Conservation (phyloP, 352 stramenopile species). For the Aphanomyces astaci region DNA sequence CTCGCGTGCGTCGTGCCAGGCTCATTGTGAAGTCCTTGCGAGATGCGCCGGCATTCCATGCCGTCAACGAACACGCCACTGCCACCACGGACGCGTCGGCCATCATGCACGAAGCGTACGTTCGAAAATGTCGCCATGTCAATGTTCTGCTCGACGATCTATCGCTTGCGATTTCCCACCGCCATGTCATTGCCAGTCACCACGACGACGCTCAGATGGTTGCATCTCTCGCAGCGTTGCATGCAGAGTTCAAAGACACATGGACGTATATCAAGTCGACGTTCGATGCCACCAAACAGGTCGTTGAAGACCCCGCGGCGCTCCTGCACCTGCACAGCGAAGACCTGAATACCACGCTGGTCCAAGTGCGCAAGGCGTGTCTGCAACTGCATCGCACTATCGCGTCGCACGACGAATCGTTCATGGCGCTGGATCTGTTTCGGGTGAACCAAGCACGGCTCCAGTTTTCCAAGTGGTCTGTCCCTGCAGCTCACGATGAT, state of each 20-base stretch:
- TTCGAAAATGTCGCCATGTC: slow-evolving; percentile 28
- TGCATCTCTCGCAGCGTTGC: slow-evolving; percentile 8
- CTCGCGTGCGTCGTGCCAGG: slow-evolving; percentile 34
- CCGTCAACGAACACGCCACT: background rate
- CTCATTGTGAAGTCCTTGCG: slow-evolving; percentile 26
- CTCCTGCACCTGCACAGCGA: slow-evolving; percentile 30
- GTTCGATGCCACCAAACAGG: slow-evolving; percentile 30
- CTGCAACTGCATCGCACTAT: slow-evolving; percentile 37
- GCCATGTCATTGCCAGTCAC: background rate
- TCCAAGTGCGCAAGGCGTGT: slow-evolving; percentile 36
- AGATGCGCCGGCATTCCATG: slow-evolving; percentile 15
- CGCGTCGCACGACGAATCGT: slow-evolving; percentile 48
- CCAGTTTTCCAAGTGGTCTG: slow-evolving; percentile 32
- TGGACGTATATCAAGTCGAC: slow-evolving; percentile 29
- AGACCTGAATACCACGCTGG: slow-evolving; percentile 31
- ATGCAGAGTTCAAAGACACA: background rate
- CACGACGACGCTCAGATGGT: background rate
- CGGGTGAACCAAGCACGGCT: slow-evolving; percentile 37
- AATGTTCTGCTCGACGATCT: slow-evolving; percentile 20
- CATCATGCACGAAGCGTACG: slow-evolving; percentile 34
- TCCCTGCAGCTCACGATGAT: slow-evolving; percentile 23
- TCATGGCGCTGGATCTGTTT: slow-evolving; percentile 45
- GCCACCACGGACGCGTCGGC: slow-evolving; percentile 15
- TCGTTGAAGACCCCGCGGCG: slow-evolving; percentile 33
- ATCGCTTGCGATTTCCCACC: background rate